phyloP scores from a whole-genome alignment of 148 eudicot genomes.

The Gaultheria prostrata region DNA sequence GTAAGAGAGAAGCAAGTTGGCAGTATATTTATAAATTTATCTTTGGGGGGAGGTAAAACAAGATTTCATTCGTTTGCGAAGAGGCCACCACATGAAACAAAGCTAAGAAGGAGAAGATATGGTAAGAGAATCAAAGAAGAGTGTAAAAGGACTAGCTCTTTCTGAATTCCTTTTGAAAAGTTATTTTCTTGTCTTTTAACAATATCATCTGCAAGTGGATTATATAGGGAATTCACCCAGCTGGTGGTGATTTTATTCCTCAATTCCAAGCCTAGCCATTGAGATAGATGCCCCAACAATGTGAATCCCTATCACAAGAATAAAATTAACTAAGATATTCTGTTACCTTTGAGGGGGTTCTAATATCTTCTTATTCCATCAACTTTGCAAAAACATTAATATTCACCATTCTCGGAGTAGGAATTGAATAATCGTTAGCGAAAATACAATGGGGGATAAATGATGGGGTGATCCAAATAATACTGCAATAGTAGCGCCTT shows the following conservation, averaged over 20 bases:
- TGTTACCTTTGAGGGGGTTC: slow-evolving; percentile 3
- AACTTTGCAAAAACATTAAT: slow-evolving; percentile 15
- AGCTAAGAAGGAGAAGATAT: slow-evolving; percentile 4
- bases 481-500: neutral
- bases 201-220: slow-evolving; percentile 33
- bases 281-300: slow-evolving; percentile 32
- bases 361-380: slow-evolving; percentile 3
- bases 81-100: slow-evolving; percentile 15
- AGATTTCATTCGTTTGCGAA: slow-evolving; percentile 33
- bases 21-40: slow-evolving; percentile 18
- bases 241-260: slow-evolving; percentile 39
- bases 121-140: slow-evolving; percentile 19
- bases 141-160: slow-evolving; percentile 18
- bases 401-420: neutral
- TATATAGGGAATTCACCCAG: slow-evolving; percentile 22
- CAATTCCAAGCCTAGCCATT: slow-evolving; percentile 19
- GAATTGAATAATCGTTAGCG: neutral
- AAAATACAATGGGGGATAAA: neutral
- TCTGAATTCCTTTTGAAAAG: slow-evolving; percentile 17
- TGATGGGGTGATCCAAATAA: neutral
- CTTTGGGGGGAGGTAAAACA: slow-evolving; percentile 13
- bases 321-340: slow-evolving; percentile 25
- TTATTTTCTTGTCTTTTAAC: slow-evolving; percentile 29
- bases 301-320: slow-evolving; percentile 17
- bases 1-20: slow-evolving; percentile 33